Base-by-base conservation (phyloP, 176 grass and related monocot genomes). In the Guadua angustifolia region DNA sequence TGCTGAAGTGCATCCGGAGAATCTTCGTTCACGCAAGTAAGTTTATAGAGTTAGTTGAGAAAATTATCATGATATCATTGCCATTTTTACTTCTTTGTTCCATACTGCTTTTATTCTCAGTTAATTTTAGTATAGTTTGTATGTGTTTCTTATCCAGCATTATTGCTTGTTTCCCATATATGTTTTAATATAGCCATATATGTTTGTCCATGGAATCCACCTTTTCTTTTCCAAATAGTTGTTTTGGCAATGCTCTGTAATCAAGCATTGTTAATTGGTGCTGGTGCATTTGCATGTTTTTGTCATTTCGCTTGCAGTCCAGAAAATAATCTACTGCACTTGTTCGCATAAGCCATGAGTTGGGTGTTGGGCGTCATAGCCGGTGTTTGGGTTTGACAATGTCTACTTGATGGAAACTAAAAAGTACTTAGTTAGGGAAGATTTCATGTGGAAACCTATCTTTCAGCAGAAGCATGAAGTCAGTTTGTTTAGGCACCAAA, bases 1-100 rank as follows among this genome's bases (percentile, higher is more conserved):
- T 98, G 85, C 88, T 98, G 79, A 94, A 98, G 81, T 98, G 92
- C 84, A 89, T 93, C 25, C 84, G 92, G 77, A 92, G 90, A 75
- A 93, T 93, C 62, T 92, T 98, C 69, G 86, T 93, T 81, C 89
- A 93, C 78, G 82, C 89, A 22, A 85, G 92, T 94, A 94, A 91
- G 92, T 60, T 77, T 86, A 43, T 56, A 79, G 26, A 58, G 16
- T 72, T 83, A 11, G 69, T 55, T 49, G 16, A 32, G 26, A 11
- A 43, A 79, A 67, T 25, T 13, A 51, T 71, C 33, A 22, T 29
- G 35, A 60, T 71, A 26, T 2, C 45, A 6, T 14, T 66, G 15
- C 47, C 75, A 25, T 50, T 44, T 67, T 66, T 46, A 66, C 50
- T 53, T 73, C 11, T 53, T 42, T 17, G 66, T 42, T 36, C 11